These are phyloP conservation scores for Phytophthora constricta DNA, from an alignment of 352 stramenopile species.

Conservation along the genomic window DNA sequence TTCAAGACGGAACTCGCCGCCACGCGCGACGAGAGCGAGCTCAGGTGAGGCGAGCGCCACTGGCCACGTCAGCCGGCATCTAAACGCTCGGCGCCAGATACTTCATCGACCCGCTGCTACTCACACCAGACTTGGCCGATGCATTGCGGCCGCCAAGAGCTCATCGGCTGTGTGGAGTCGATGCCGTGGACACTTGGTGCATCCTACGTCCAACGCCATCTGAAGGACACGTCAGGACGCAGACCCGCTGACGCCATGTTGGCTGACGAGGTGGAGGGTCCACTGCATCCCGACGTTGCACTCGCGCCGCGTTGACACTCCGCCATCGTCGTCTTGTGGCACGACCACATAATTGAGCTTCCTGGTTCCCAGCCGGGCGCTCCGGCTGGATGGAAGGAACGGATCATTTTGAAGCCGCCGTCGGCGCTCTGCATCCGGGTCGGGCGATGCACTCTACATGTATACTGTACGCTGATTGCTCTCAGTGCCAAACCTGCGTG, in stretches of 20 bases:
- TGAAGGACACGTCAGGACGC: neutral
- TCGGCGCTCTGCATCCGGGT: conserved; percentile 3
- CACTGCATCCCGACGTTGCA: conserved; percentile 2
- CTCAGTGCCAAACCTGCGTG: neutral
- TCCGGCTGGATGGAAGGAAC: conserved; percentile 16
- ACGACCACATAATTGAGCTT: conserved; percentile 1
- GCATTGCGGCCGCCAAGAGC: too few relatives aligned
- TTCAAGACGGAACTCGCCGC: too few relatives aligned
- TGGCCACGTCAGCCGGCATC: neutral
- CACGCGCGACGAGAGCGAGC: neutral
- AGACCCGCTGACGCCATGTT: neutral
- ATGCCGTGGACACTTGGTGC: too few relatives aligned
- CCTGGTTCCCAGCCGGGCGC: neutral
- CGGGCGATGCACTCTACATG: neutral
- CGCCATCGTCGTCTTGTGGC: conserved; percentile 30
- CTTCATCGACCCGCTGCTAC: too few relatives aligned
- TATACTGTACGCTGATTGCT: neutral
- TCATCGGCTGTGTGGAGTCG: too few relatives aligned
- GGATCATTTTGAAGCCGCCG: conserved; percentile 1
- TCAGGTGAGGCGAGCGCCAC: neutral
- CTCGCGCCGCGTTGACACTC: conserved; percentile 11
- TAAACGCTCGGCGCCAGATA: too few relatives aligned
- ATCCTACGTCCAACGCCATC: too few relatives aligned
- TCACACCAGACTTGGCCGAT: too few relatives aligned
- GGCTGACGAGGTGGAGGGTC: neutral